Evolutionary conservation across 2,329 filamentous ascomycete genomes (phyloP).

Genomic region (Fusarium paranaense): DNA sequence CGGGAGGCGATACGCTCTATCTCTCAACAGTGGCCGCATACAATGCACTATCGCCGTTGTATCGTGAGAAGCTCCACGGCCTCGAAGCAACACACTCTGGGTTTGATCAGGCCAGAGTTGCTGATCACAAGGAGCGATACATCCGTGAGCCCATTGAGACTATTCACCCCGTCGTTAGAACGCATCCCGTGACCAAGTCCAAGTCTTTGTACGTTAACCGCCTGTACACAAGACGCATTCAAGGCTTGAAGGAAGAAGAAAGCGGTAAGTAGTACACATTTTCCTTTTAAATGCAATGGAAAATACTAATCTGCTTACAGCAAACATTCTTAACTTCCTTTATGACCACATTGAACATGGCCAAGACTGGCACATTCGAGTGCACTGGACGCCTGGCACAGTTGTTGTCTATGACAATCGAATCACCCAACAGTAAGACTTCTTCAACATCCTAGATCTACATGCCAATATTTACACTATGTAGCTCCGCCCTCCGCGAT

Average conservation of each 20-base stretch:
- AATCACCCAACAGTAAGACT: constrained; percentile 21
- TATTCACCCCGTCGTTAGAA: neutral
- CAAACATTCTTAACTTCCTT: constrained; percentile 2
- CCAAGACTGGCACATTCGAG: constrained; percentile 6
- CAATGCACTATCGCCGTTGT: neutral
- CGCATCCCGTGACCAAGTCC: constrained; percentile 2
- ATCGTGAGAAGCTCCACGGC: constrained; percentile 3
- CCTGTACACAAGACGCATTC: neutral
- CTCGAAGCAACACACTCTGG: constrained; percentile 7
- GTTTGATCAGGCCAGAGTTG: neutral
- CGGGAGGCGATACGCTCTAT: constrained; percentile 1
- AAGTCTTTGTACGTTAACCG: constrained; percentile 9
- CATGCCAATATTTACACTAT: neutral
- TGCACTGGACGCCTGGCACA: neutral
- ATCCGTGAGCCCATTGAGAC: neutral
- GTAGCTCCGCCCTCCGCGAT: constrained; percentile 15
- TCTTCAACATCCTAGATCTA: fast-evolving
- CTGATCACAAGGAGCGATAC: constrained; percentile 1
- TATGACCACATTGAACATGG: neutral
- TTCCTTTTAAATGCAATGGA: neutral
- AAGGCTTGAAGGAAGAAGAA: constrained; percentile 7
- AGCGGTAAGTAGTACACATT: neutral
- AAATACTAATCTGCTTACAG: neutral
- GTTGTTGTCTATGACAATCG: constrained; percentile 7
- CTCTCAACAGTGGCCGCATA: constrained; percentile 1